Evolutionary conservation across 192 early-diverging fungal genomes (phyloP).

Genomic region (Lunasporangiospora selenospora): DNA sequence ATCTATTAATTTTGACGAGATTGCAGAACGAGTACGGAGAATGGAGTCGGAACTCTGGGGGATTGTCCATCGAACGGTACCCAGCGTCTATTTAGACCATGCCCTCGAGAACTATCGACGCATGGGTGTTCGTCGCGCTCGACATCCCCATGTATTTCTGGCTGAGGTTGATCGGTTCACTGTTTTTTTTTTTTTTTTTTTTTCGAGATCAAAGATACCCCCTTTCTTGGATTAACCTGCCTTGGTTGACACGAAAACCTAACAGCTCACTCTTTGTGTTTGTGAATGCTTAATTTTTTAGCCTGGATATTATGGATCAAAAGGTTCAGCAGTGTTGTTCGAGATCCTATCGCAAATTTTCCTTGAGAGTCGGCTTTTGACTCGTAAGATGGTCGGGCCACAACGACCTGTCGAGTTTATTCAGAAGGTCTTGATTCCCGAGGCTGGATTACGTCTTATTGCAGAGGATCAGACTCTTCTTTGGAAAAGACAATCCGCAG

Average conservation of each 20-base stretch:
- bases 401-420: conserved; percentile 59
- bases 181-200: background rate
- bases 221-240: too few relatives aligned
- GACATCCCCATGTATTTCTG: conserved; percentile 50
- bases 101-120: conserved; percentile 41
- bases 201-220: too few relatives aligned
- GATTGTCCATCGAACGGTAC: conserved; percentile 25
- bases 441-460: conserved; percentile 55
- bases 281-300: background rate
- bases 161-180: conserved; percentile 44
- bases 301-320: conserved; percentile 65
- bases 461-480: conserved; percentile 51
- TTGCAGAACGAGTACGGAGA: conserved; percentile 28
- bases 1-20: conserved; percentile 42
- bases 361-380: conserved; percentile 41
- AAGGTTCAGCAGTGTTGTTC: conserved; percentile 47
- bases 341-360: conserved; percentile 41
- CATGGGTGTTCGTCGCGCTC: conserved; percentile 48
- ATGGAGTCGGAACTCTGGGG: conserved; percentile 43
- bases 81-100: conserved; percentile 41
- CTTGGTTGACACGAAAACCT: too few relatives aligned
- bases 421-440: conserved; percentile 61
- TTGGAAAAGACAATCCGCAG: background rate
- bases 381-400: conserved; percentile 31
- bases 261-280: background rate